Percentiles rank a stretch among this genome's conserved stretches.
Evolutionary conservation across 2,329 filamentous ascomycete species (phyloP).

Genomic region (Aureobasidium leucospermi): DNA sequence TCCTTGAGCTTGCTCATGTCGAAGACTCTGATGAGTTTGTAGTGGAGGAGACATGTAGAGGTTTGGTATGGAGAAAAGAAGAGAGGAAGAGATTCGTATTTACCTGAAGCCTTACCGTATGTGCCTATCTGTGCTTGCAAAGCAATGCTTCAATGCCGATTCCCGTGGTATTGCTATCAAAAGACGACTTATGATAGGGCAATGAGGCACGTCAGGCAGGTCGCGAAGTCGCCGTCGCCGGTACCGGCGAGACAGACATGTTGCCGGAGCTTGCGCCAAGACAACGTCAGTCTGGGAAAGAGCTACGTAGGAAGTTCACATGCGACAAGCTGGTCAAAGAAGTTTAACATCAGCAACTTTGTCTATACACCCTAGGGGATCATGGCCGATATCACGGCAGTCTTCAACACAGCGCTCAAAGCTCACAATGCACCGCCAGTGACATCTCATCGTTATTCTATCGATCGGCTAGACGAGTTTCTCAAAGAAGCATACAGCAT

Average conservation of each 20-base stretch:
- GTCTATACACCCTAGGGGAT: not conserved
- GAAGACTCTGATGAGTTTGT: not conserved
- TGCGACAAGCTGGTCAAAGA: not conserved
- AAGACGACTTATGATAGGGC: not conserved
- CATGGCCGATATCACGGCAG: constrained; percentile 55
- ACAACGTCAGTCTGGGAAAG: not conserved
- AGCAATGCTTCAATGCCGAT: not conserved
- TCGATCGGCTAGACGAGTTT: constrained; percentile 65
- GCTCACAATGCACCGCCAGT: constrained; percentile 48
- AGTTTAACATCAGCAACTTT: not conserved
- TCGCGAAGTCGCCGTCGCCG: not conserved
- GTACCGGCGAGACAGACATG: not conserved
- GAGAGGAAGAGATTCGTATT: not conserved
- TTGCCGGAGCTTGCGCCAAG: not conserved
- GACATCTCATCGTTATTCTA: constrained; percentile 34
- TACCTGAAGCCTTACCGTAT: not conserved
- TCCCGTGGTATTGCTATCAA: not conserved
- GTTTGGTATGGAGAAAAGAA: not conserved
- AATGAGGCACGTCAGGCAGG: not conserved
- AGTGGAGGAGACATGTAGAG: not conserved
- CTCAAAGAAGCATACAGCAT: constrained; percentile 91
- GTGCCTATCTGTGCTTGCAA: not conserved
- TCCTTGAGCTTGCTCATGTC: not conserved
- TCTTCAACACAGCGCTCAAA: constrained; percentile 62
- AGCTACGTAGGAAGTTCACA: constrained; percentile 13